Conservation (phyloP, 441 rosid species). For the Brassica balearica region DNA sequence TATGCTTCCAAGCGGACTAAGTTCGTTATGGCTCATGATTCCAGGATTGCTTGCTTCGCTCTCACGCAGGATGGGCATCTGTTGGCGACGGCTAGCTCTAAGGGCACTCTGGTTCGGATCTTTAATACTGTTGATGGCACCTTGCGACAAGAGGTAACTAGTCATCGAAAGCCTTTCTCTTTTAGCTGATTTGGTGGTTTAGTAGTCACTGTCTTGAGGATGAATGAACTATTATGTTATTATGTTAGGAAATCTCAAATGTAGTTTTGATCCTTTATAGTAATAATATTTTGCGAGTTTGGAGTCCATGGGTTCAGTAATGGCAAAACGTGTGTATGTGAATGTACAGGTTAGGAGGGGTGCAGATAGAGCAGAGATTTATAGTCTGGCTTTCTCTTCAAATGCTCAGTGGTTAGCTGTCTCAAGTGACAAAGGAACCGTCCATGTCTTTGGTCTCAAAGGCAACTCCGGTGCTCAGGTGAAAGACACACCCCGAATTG, state of each 20-base stretch:
- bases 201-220: not conserved
- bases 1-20: conserved; percentile 87
- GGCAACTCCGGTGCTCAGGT: conserved; percentile 51
- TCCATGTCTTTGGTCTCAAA: conserved; percentile 76
- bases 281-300: not conserved
- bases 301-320: conserved; percentile 22
- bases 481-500: conserved; percentile 45
- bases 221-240: not conserved
- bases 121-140: conserved; percentile 81
- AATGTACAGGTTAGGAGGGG: conserved; percentile 76
- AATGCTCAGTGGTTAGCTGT: conserved; percentile 73
- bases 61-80: conserved; percentile 83
- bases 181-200: not conserved
- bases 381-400: conserved; percentile 77
- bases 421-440: conserved; percentile 87
- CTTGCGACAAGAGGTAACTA: conserved; percentile 78
- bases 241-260: not conserved
- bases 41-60: conserved; percentile 86
- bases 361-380: conserved; percentile 81
- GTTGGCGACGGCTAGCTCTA: conserved; percentile 86
- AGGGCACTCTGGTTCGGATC: conserved; percentile 85
- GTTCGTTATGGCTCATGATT: conserved; percentile 93
- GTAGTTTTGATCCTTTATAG: not conserved
- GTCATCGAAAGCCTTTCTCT: not conserved
- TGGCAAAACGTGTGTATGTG: not conserved